phyloP scores from a whole-genome alignment of 2,329 filamentous ascomycete genomes.

The Gnomoniopsis smithogilvyi region DNA sequence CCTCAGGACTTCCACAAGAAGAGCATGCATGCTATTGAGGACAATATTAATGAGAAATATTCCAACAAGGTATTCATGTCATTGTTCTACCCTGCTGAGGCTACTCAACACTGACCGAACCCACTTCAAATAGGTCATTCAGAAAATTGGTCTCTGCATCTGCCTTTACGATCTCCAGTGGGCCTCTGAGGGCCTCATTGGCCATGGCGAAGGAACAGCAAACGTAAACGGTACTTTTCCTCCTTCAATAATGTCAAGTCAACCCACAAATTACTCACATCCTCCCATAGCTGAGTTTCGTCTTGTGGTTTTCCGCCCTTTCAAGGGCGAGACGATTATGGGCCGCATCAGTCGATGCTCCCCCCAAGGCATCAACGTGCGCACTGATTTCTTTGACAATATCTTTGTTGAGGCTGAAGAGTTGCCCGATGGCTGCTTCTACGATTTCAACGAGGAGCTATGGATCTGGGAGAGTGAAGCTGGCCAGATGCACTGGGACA shows the following conservation, averaged over 20 bases:
- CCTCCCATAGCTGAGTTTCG: conserved; percentile 79
- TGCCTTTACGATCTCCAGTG: conserved; percentile 89
- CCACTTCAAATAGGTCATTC: conserved; percentile 62
- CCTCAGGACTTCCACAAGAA: conserved; percentile 85
- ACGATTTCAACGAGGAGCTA: conserved; percentile 70
- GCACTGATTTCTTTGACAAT: conserved; percentile 91
- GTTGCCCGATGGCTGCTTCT: conserved; percentile 72
- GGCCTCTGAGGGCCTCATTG: conserved; percentile 89
- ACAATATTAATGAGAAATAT: conserved; percentile 97
- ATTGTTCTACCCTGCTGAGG: not conserved
- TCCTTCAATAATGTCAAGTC: no score
- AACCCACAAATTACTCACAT: conserved; percentile 9
- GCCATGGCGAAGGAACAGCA: conserved; percentile 85
- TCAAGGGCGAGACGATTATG: conserved; percentile 88
- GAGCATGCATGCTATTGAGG: conserved; percentile 78
- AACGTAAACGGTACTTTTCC: conserved; percentile 76
- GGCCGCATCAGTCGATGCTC: conserved; percentile 77
- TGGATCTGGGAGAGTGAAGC: conserved; percentile 83
- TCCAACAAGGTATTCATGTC: conserved; percentile 70
- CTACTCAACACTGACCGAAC: not conserved
- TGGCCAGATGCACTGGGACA: conserved; percentile 76
- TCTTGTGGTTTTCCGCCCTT: conserved; percentile 89
- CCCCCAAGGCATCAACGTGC: conserved; percentile 71
- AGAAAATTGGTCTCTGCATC: conserved; percentile 90
- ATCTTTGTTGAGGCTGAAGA: conserved; percentile 75